These are phyloP conservation scores for Drechslerella dactyloides DNA, from an alignment of 2,329 filamentous ascomycete species.

Conservation along the genomic window DNA sequence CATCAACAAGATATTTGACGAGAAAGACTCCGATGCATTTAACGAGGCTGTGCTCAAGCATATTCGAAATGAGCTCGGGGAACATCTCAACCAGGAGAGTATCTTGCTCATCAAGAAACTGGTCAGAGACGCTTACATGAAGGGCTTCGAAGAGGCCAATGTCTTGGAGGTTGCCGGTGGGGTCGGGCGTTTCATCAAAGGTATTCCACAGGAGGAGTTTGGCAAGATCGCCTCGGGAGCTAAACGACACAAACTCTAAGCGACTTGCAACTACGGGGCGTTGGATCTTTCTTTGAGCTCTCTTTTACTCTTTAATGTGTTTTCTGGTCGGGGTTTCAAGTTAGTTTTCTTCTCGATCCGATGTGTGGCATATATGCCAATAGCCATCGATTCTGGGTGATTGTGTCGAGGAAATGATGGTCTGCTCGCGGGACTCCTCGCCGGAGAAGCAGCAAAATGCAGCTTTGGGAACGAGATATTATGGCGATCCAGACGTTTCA, in stretches of 20 bases:
- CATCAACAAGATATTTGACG: slow-evolving; percentile 80
- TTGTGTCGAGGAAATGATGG: not conserved
- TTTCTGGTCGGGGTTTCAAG: too few species aligned
- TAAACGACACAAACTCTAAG: slow-evolving; percentile 90
- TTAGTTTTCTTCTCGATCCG: too few species aligned
- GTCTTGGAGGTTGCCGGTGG: slow-evolving; percentile 85
- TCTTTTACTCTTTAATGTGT: too few species aligned
- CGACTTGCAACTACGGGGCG: too few species aligned
- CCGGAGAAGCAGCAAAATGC: too few species aligned
- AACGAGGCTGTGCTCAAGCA: slow-evolving; percentile 74
- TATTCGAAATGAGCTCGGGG: slow-evolving; percentile 79
- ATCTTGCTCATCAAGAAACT: slow-evolving; percentile 83
- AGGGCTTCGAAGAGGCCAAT: slow-evolving; percentile 76
- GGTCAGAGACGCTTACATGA: slow-evolving; percentile 75
- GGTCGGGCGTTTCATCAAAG: slow-evolving; percentile 77
- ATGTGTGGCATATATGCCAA: too few species aligned
- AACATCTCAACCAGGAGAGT: slow-evolving; percentile 79
- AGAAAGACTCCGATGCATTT: slow-evolving; percentile 72
- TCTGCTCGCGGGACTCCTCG: not conserved
- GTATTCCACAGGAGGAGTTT: slow-evolving; percentile 88
- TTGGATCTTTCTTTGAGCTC: too few species aligned
- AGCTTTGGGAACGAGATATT: too few species aligned
- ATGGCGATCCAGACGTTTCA: too few species aligned
- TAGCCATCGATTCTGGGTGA: not conserved
- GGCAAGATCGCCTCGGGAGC: slow-evolving; percentile 80